Conservation (phyloP, 129 eudicot genomes). For the carrot (Daucus carota) region DNA sequence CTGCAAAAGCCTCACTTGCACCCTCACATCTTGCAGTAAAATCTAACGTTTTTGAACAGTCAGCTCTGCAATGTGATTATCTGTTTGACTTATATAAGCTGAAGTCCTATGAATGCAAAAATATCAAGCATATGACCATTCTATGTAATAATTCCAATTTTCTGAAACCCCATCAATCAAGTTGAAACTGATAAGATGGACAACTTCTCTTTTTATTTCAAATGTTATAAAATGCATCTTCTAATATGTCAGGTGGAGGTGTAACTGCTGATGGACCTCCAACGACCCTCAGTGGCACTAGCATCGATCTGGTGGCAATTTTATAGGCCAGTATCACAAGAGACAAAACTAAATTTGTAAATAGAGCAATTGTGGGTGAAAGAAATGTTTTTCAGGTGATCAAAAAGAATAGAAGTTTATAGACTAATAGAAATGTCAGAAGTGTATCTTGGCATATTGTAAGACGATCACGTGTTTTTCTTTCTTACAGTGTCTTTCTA, state of each 20-base stretch:
- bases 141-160: slow-evolving; percentile 64
- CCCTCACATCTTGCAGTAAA: slow-evolving; percentile 97
- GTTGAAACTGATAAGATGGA: background rate
- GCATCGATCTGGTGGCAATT: slow-evolving; percentile 57
- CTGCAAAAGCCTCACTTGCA: slow-evolving; percentile 56
- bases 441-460: background rate
- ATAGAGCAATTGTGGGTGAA: slow-evolving; percentile 68
- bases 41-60: slow-evolving; percentile 84
- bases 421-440: background rate
- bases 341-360: slow-evolving; percentile 60
- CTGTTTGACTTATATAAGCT: slow-evolving; percentile 89
- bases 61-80: slow-evolving; percentile 77
- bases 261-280: slow-evolving; percentile 75
- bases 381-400: slow-evolving; percentile 67
- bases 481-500: background rate
- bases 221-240: background rate
- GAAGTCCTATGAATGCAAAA: slow-evolving; percentile 70
- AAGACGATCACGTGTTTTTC: background rate
- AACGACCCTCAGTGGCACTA: slow-evolving; percentile 69
- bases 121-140: slow-evolving; percentile 64
- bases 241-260: slow-evolving; percentile 52
- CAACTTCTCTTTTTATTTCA: background rate
- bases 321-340: slow-evolving; percentile 61
- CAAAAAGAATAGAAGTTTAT: background rate
- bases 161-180: slow-evolving; percentile 32